Evolutionary conservation across 257 asterid genomes (phyloP), one percentile per base, ranked within the genome.

Genomic region (Oldenlandia corymbosa): DNA sequence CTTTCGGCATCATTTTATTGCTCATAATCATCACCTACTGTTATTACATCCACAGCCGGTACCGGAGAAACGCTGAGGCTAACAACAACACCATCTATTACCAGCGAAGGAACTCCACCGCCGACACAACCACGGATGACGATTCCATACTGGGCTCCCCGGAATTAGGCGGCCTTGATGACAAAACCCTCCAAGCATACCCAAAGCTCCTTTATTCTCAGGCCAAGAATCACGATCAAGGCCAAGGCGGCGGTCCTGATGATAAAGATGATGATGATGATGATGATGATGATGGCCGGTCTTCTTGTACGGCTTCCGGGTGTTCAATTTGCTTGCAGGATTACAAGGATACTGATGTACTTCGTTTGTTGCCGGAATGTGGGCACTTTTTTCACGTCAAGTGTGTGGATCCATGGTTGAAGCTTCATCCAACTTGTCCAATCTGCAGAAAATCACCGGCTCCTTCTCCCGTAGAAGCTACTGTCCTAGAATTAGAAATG

Each of bases 291-390:
- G 51, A 66, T 31, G 76, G 49, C n/a, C 74, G 51, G 16, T 18
- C 21, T 12, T 23, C 67, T 52, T 32, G 69, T 52, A 34, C 49
- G 8, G 75, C 73, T 34, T 59, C 78, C 56, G 73, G 69, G 7
- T 87, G 95, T 73, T 77, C 86, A n/a, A 80, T 87, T 66, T 87
- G 90, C 71, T 62, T 87, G 32, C 78, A 65, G 8, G 92, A 84
- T 49, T 87, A 75, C 68, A 80, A 74, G 55, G 92, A 84, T n/a
- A 32, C 50, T n/a, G 95, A 87, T 10, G 51, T 71, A 61, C 68
- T 87, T 6, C 69, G 95, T 60, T 30, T 82, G 70, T 47, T 84
- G 71, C 88, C 85, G 24, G 78, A 82, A 45, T 87, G 92, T 62
- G 81, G 83, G 11, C 88, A 87, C 64, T 27, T 80, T 21, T 87